phyloP scores from a whole-genome alignment of 1,139 yeast species.

The Pichia sp. region DNA sequence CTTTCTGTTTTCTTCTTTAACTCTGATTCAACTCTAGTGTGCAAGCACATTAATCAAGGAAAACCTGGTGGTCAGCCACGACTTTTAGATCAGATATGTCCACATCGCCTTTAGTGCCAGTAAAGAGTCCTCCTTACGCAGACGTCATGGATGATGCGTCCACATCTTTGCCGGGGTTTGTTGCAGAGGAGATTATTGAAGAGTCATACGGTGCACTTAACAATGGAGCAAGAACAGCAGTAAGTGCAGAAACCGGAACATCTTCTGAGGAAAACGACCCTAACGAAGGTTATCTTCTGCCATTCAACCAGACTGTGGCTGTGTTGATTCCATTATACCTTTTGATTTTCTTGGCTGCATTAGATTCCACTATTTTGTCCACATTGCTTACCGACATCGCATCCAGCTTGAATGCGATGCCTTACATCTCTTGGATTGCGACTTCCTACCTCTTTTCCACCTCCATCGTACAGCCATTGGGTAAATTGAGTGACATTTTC shows the following conservation, averaged over 20 bases:
- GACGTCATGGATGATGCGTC: constrained; percentile 30
- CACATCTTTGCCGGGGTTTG: constrained; percentile 43
- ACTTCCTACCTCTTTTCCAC: constrained; percentile 57
- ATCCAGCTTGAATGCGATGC: constrained; percentile 53
- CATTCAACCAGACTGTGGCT: constrained; percentile 26
- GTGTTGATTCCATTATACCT: constrained; percentile 29
- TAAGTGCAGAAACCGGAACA: background rate
- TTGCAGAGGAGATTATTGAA: constrained; percentile 45
- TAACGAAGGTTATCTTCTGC: constrained; percentile 27
- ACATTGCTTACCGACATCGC: constrained; percentile 61
- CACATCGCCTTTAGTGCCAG: background rate
- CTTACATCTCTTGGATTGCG: constrained; percentile 56
- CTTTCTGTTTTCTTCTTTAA: background rate
- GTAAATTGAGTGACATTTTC: constrained; percentile 80
- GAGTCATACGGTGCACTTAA: constrained; percentile 14
- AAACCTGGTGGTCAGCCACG: too few relatives aligned
- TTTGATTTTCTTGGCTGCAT: constrained; percentile 46
- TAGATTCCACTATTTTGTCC: constrained; percentile 65
- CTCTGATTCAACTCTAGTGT: background rate
- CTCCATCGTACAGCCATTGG: constrained; percentile 71
- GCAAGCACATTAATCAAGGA: too few relatives aligned
- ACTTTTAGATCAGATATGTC: background rate
- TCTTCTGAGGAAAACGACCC: background rate
- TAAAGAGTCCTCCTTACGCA: constrained; percentile 5
- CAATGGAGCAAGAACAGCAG: background rate